Base-by-base conservation (phyloP, 371 early-diverging fungal species). In the Mucor saturninus region DNA sequence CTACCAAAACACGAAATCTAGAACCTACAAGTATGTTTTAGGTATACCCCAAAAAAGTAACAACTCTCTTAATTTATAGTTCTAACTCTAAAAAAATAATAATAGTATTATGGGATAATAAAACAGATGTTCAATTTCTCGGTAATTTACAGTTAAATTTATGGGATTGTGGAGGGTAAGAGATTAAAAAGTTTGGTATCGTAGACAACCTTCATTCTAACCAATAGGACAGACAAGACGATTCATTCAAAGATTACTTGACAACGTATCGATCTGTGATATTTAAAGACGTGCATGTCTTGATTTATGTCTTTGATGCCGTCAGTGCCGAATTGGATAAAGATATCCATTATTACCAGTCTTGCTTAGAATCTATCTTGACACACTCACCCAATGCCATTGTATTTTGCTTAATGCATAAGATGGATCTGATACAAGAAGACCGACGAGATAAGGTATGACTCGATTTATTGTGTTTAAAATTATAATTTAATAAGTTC, bases 251-350 rank as follows among this genome's bases (percentile, higher is more conserved):
- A 72, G 92, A 90, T 72, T 98, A 96, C 73, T 87, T 97, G 74
- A 86, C 91, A 14, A 86, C 90, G 13, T 92, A 96, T 59, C 83
- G 90, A 58, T 94, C 95, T 56, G 89, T 92, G 59, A 94, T 98
- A 55, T 98, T 98, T 74, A 89, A 93, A 54, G 94, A 95, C 73
- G 98, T 97, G 13, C 95, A 96, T 72, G 95, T 98, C 37, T 79
- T 98, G 26, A 96, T 98, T 63, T 98, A 96, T 64, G 96, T 97
- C 40, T 96, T 98, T 77, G 97, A 98, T 75, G 91, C 96, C 35
- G 95, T 96, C 71, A 91, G 90, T 38, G 80, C 93, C 38, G 96
- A 96, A 64, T 74, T 84, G 45, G 95, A 94, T 58, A 90, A 91
- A 72, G 97, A 97, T 71, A 80, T 97, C 77, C 83, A 88, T 52